phyloP scores from a whole-genome alignment of 148 eudicot genomes.

The Rhododendron ferrugineum region DNA sequence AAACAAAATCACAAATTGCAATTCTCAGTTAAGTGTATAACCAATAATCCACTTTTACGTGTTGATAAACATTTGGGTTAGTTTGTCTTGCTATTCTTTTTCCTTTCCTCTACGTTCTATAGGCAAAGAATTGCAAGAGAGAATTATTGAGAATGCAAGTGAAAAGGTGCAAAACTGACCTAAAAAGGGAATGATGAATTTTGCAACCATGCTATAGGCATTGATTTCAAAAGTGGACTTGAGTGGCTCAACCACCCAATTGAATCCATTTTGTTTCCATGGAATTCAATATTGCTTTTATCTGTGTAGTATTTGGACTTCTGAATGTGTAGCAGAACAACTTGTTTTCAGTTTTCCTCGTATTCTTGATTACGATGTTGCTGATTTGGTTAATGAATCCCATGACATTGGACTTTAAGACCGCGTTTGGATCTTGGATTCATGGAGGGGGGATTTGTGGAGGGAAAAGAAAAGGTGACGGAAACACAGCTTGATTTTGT shows the following conservation, averaged over 20 bases:
- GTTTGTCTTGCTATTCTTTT: neutral
- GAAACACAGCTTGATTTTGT: neutral
- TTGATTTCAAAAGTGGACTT: neutral
- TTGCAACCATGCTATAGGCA: neutral
- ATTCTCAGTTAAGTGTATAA: neutral
- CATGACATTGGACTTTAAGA: neutral
- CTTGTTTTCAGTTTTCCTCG: neutral
- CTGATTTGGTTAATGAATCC: conserved; percentile 5
- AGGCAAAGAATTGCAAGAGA: neutral
- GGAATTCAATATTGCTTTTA: neutral
- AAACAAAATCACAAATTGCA: neutral
- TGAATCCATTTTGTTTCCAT: neutral
- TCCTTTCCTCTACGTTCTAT: neutral
- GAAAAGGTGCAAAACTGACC: neutral
- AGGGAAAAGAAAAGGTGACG: neutral
- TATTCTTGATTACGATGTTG: neutral
- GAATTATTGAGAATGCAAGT: neutral
- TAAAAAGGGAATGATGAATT: neutral
- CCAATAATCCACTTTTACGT: neutral
- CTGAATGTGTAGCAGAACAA: neutral
- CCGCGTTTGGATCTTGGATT: neutral
- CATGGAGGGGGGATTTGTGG: neutral
- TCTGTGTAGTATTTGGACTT: neutral
- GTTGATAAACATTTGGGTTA: neutral
- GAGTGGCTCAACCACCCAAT: neutral